Evolutionary conservation across 805 yeast species (phyloP), one percentile per base, ranked within the genome.

Genomic region (Ogataea pignaliae): DNA sequence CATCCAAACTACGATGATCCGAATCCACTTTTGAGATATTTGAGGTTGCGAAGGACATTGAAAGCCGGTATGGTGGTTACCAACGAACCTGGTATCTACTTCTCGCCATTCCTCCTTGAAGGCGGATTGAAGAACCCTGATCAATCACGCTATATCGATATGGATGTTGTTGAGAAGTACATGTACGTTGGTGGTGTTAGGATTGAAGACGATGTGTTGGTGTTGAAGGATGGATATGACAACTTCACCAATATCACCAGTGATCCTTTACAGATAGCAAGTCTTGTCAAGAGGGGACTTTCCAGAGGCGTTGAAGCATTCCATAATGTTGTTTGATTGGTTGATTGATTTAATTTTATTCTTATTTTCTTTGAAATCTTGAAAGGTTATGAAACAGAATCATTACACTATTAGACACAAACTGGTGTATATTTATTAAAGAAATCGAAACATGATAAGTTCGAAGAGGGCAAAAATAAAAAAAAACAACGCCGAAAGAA

Each of bases 181-280:
- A 78, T 85, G 83, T 78, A 83, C 53, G 79, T 93, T 44, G 99
- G 99, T n/a, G 99, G 99, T 37, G 97, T 91, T 6, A 79, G 99
- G 64, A 88, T 91, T 45, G 99, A 91, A 65, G 99, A 91, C 61
- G 97, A 91, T 59, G 75, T 93, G 35, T 68, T 88, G 37, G 83
- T 91, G 29, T 87, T 96, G 1, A 72, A 73, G 39, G 69, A 67
- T 42, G 98, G 98, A 0, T 79, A 66, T 57, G 96, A 89, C 58
- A 85, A 87, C 55, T 69, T 91, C 42, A 91, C 97, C 2, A 74
- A 76, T 26, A 80, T 91, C 42, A 88, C 97, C 1, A 83, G 85
- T 45, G 95, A 93, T 60, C 89, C 97, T 1, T 76, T 73, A 3
- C 96, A 89, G 63, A 83, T 91, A 42, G 75, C 86, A 35, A 71